phyloP scores from a whole-genome alignment of 352 stramenopile genomes.

The Halophytophthora polymorphica region DNA sequence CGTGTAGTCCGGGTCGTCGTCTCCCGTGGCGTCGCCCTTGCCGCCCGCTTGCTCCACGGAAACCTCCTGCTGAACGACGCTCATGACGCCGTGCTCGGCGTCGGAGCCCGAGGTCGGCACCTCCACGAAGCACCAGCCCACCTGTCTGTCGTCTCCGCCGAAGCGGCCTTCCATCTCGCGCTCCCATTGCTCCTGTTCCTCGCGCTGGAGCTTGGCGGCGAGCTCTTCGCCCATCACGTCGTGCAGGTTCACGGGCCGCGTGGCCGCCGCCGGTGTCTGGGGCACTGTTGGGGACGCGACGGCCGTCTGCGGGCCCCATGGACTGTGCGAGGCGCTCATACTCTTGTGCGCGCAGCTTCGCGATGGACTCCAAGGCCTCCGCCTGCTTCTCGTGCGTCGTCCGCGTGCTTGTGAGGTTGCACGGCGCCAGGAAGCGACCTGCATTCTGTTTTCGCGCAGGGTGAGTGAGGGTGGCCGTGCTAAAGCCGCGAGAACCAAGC shows the following conservation, averaged over 20 bases:
- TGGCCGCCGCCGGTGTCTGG: slow-evolving; percentile 16
- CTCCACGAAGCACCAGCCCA: slow-evolving; percentile 74
- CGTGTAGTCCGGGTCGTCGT: slow-evolving; percentile 67
- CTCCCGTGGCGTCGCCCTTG: slow-evolving; percentile 15
- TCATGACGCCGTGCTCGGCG: slow-evolving; percentile 61
- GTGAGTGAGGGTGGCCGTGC: no score
- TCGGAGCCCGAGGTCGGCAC: slow-evolving; percentile 53
- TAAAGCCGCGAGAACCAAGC: no score
- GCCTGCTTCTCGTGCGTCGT: no score
- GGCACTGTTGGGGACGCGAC: slow-evolving; percentile 7
- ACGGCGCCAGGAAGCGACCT: no score
- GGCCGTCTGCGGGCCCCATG: slow-evolving; percentile 5
- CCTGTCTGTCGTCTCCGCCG: slow-evolving; percentile 44
- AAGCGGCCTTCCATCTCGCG: slow-evolving; percentile 61
- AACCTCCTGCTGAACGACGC: slow-evolving; percentile 69
- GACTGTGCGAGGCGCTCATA: slow-evolving; percentile 13
- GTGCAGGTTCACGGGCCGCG: slow-evolving; percentile 42
- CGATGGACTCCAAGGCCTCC: no score
- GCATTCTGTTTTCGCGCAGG: no score
- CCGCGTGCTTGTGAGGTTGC: no score
- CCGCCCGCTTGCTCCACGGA: slow-evolving; percentile 39
- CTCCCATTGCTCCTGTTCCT: slow-evolving; percentile 70
- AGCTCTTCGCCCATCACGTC: slow-evolving; percentile 75
- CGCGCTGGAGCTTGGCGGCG: slow-evolving; percentile 60
- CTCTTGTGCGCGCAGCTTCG: neutral